Percentiles rank a stretch among this genome's conserved stretches.
Evolutionary conservation across 2,329 filamentous ascomycete species (phyloP).

Genomic region (Colletotrichum limetticola): DNA sequence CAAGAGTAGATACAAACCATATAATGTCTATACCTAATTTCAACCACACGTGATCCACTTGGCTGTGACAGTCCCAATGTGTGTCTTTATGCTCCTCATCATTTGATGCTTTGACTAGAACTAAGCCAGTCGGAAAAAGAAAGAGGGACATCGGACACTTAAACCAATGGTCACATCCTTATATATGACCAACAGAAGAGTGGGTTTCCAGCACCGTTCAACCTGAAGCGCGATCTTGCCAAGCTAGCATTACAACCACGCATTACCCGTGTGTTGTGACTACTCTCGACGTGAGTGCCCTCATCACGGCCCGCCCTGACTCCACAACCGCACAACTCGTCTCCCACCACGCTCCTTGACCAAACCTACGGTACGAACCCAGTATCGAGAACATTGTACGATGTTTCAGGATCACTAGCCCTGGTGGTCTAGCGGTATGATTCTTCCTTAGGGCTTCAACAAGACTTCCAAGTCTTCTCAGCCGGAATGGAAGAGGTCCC

Average conservation of each 20-base stretch:
- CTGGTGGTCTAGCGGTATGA: constrained; percentile 3
- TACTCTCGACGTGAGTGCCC: neutral
- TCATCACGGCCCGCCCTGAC: neutral
- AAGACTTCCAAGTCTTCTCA: neutral
- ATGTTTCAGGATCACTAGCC: neutral
- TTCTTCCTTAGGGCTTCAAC: neutral
- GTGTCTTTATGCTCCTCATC: neutral
- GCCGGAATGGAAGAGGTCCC: neutral
- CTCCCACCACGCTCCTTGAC: neutral
- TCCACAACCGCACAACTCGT: neutral
- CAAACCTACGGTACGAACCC: fast-evolving
- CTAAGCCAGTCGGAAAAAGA: too few relatives aligned
- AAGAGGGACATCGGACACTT: too few relatives aligned
- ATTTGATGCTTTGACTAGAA: too few relatives aligned
- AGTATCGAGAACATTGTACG: neutral
- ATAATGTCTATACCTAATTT: constrained; percentile 23
- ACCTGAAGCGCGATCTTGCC: too few relatives aligned
- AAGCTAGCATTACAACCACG: neutral
- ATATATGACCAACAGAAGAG: too few relatives aligned
- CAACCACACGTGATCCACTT: neutral
- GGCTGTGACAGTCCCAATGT: neutral
- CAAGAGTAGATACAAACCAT: constrained; percentile 18
- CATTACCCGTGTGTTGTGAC: neutral
- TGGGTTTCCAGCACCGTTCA: too few relatives aligned
- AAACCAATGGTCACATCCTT: too few relatives aligned